Evolutionary conservation across 2,329 filamentous ascomycete genomes (phyloP).

Genomic region (Acrocalymma vagum): DNA sequence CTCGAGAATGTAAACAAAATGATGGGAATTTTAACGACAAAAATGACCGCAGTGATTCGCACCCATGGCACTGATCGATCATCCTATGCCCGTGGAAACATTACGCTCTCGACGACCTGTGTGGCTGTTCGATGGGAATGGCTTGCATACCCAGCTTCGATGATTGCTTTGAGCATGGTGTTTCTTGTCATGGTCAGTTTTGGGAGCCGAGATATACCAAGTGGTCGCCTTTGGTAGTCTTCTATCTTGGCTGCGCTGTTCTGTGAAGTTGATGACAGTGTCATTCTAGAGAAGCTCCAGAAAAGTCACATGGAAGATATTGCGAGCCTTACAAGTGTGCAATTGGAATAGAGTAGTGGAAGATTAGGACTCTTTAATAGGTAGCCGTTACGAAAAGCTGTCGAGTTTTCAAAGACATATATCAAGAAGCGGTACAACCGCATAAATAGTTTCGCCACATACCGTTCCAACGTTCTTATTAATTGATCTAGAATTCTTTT

Average conservation of each 20-base stretch:
- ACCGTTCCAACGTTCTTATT: no score
- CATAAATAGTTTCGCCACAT: no score
- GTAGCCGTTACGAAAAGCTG: neutral
- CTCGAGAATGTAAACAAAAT: constrained; percentile 4
- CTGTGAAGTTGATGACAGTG: constrained; percentile 10
- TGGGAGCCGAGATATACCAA: constrained; percentile 14
- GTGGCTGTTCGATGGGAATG: constrained; percentile 11
- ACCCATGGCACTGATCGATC: constrained; percentile 1
- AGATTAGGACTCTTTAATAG: constrained; percentile 1
- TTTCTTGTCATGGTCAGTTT: constrained; percentile 13
- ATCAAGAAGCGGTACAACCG: no score
- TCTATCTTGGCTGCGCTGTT: constrained; percentile 15
- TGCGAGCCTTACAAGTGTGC: constrained; percentile 7
- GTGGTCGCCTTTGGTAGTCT: constrained; percentile 15
- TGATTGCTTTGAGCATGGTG: constrained; percentile 8
- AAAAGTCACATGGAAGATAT: constrained; percentile 7
- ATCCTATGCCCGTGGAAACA: neutral
- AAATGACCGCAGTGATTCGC: constrained; percentile 12
- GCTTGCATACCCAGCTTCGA: constrained; percentile 5
- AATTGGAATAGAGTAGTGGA: constrained; percentile 1
- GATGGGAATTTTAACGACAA: constrained; percentile 5
- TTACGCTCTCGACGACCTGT: constrained; percentile 14
- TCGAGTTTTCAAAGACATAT: no score
- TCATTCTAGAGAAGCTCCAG: neutral
- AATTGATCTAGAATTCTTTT: no score